phyloP scores from a whole-genome alignment of 2,329 filamentous ascomycete species.

The Diaporthe australafricana region DNA sequence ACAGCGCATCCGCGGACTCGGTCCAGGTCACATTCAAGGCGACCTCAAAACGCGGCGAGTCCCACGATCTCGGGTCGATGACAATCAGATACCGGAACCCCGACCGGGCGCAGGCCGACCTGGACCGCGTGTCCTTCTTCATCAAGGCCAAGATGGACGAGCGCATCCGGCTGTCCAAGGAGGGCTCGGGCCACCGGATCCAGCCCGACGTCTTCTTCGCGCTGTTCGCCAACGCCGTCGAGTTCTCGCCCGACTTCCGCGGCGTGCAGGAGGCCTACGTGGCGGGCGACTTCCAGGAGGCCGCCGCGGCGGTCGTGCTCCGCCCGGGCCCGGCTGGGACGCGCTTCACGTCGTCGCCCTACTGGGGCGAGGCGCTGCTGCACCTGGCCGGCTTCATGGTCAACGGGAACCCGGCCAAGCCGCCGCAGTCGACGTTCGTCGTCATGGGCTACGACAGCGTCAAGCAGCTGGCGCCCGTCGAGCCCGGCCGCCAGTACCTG shows the following conservation, averaged over 20 bases:
- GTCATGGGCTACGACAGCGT: conserved; percentile 40
- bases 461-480: conserved; percentile 36
- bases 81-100: conserved; percentile 30
- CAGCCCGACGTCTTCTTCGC: conserved; percentile 41
- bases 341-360: conserved; percentile 38
- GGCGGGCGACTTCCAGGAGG: conserved; percentile 33
- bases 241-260: conserved; percentile 39
- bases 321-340: conserved; percentile 33
- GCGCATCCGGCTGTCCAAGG: conserved; percentile 26
- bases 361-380: conserved; percentile 40
- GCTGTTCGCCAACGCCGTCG: conserved; percentile 41
- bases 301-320: conserved; percentile 39
- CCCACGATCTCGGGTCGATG: conserved; percentile 33
- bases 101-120: conserved; percentile 25
- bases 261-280: conserved; percentile 38
- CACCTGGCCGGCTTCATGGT: conserved; percentile 40
- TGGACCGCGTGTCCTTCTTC: conserved; percentile 34
- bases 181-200: conserved; percentile 35
- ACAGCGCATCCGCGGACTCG: not conserved
- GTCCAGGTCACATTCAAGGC: conserved; percentile 32
- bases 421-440: conserved; percentile 37
- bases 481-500: conserved; percentile 38
- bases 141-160: conserved; percentile 32
- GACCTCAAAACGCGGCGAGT: conserved; percentile 25
- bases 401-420: conserved; percentile 37